These are phyloP conservation scores for Penicillium hesseltinei DNA, from an alignment of 2,329 filamentous ascomycete genomes.

Conservation along the genomic window DNA sequence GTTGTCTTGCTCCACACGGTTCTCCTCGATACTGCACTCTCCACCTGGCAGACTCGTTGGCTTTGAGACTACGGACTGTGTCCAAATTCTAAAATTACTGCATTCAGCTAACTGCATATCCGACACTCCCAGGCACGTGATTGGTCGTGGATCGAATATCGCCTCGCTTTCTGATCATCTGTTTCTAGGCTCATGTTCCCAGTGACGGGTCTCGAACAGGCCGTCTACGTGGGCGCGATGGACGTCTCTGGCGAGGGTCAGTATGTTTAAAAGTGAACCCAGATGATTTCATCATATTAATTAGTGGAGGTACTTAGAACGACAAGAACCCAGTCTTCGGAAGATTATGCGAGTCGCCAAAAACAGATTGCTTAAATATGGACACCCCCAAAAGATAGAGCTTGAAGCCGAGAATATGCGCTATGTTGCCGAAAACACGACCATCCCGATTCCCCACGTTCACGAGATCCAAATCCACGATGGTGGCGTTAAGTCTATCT, in stretches of 20 bases:
- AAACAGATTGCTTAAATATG: conserved; percentile 2
- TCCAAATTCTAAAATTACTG: neutral
- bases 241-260: neutral
- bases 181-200: neutral
- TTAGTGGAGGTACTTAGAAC: neutral
- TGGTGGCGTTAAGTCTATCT: neutral
- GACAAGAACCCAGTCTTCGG: neutral
- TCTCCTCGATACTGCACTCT: neutral
- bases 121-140: neutral
- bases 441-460: neutral
- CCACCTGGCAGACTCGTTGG: neutral
- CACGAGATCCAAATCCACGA: neutral
- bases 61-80: neutral
- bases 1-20: neutral
- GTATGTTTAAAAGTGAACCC: neutral
- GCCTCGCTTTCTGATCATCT: neutral
- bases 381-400: neutral
- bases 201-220: neutral
- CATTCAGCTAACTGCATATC: conserved; percentile 1
- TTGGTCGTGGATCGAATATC: neutral
- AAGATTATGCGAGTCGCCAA: neutral
- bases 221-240: neutral
- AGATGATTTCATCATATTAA: neutral
- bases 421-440: neutral
- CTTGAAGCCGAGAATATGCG: conserved; percentile 3